Base-by-base conservation (phyloP, 2,329 filamentous ascomycete genomes). In the Coniochaeta sp. region DNA sequence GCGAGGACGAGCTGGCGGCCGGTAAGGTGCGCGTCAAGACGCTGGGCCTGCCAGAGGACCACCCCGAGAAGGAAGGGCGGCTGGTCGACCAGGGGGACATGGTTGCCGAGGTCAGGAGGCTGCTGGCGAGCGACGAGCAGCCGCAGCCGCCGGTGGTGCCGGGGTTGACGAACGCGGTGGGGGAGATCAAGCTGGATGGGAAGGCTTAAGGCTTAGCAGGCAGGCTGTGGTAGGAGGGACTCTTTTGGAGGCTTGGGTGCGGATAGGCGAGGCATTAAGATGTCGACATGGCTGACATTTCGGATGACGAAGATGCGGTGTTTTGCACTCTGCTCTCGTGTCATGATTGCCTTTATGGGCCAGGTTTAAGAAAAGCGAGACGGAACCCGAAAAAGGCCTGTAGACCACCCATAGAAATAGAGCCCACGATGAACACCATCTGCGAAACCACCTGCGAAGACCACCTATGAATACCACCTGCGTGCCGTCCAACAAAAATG, bases 31-130 rank as follows among this genome's bases (percentile, higher is more conserved):
- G 89, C 75, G 83, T 97, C 72, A 98, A 98, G 85, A 79, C 71
- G 58, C 70, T 92, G 77, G 87, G 91, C 54, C 79, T 96, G 60
- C 82, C 83, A 3, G 88, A 95, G 44, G 91, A 87, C 28, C 90
- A 97, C 79, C 88, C 91, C 0, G 91, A 96, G 73, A 96, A 97
- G 79, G 90, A 96, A 62, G 93, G 93, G 57, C 82, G 93, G 47
- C 75, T 92, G 60, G 85, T 97, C 24, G 78, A 87, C 58, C 79
- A 89, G 64, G 75, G 74, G 34, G 79, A 86, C 59, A 75, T 93
- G 69, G 83, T 86, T 2, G 72, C 77, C 14, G 88, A 91, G 73
- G 79, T 92, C 47, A 84, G 81, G 72, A 67, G 67, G 58, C 56
- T 66, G 56, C 58, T 68, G 60, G 30, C 62, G 10, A n/a, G 24